Base-by-base conservation (phyloP, 495 filamentous ascomycete species). In the Daldinia grandis region DNA sequence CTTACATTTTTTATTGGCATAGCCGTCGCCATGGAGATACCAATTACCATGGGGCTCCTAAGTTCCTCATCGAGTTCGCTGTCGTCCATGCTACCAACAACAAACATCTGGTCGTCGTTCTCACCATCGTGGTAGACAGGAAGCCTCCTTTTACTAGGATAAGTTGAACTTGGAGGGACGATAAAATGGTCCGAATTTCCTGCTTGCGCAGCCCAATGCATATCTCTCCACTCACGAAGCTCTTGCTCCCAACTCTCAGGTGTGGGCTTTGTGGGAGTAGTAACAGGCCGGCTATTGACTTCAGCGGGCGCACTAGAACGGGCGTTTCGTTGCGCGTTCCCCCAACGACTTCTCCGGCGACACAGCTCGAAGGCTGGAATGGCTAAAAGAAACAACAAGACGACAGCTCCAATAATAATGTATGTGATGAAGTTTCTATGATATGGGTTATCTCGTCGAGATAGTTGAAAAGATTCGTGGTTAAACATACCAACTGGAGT, bases 1-100 rank as follows among this genome's bases (percentile, higher is more conserved):
- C 50, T 6, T 10, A 64, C 51, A 25, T 27, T 33, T 12, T 24
- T 40, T 44, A 44, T 65, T 14, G 51, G 51, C 38, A 65, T 27
- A 3, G 38, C 62, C 24, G 25, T 33, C 7, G 38, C 62, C 12
- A 24, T 53, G 9, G 17, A 47, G 1, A 47, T 17, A 9, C 15
- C 24, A n/a, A 51, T 51, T 7, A 51, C 25, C 25, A 51, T 6
- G 2, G 49, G 25, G 8, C 21, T 51, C 10, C 24, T 12, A 28
- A 10, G 19, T 12, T 21, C 49, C 24, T 51, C 24, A 7, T 21
- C 12, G 44, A 6, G 21, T 9, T 51, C 49, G 0, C 15, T 4
- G 25, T 51, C 24, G 21, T 51, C 42, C 17, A 9, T 3, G 10
- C 42, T 47, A 1, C 42, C 42, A 21, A 47, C 42, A 21, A 47